Evolutionary conservation across 2,329 filamentous ascomycete genomes (phyloP).

Genomic region (Atkinsonella hypoxylon): DNA sequence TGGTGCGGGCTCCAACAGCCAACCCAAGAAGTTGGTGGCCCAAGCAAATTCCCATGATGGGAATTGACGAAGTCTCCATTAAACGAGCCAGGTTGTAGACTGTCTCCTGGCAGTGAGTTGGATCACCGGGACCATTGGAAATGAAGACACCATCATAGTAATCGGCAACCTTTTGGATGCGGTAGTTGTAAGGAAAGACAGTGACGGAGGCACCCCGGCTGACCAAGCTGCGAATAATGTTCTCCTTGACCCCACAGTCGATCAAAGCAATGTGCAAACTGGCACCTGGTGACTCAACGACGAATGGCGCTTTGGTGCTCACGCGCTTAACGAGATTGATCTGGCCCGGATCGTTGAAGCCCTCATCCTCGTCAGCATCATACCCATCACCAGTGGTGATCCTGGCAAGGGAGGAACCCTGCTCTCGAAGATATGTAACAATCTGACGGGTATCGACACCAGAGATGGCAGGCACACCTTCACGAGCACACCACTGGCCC

Average conservation of each 20-base stretch:
- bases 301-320: conserved; percentile 96
- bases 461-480: conserved; percentile 91
- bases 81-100: conserved; percentile 84
- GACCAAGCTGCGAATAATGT: conserved; percentile 91
- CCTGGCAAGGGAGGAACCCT: conserved; percentile 87
- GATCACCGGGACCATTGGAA: conserved; percentile 96
- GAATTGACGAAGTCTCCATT: conserved; percentile 82
- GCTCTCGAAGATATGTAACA: conserved; percentile 89
- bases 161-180: conserved; percentile 94
- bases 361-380: conserved; percentile 94
- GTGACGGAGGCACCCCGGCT: conserved; percentile 85
- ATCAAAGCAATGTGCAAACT: conserved; percentile 86
- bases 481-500: conserved; percentile 86
- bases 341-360: conserved; percentile 86
- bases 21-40: conserved; percentile 93
- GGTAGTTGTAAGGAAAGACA: conserved; percentile 92
- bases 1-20: conserved; percentile 75
- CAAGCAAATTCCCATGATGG: conserved; percentile 95
- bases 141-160: conserved; percentile 99
- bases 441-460: conserved; percentile 96
- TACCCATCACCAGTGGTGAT: conserved; percentile 97
- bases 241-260: conserved; percentile 99
- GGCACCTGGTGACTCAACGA: conserved; percentile 74
- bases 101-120: conserved; percentile 89
- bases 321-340: conserved; percentile 95